phyloP scores from a whole-genome alignment of 2,329 filamentous ascomycete species.

The Fusarium longipes region DNA sequence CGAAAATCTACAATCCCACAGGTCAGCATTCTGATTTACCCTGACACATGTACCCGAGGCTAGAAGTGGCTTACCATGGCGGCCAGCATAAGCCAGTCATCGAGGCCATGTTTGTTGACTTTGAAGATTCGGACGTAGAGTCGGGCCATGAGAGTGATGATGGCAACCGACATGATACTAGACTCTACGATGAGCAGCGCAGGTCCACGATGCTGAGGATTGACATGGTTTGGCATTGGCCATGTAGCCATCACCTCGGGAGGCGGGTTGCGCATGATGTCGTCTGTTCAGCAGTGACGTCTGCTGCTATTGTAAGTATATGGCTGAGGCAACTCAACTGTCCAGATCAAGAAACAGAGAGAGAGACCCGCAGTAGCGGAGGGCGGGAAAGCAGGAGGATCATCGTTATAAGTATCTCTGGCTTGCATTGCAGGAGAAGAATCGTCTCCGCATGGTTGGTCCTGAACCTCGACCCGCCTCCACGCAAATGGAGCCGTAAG shows the following conservation, averaged over 20 bases:
- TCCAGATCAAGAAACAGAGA: conserved; percentile 47
- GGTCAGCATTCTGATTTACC: conserved; percentile 24
- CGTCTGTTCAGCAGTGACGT: background rate
- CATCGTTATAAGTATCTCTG: conserved; percentile 35
- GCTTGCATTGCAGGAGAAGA: conserved; percentile 1
- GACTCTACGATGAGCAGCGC: conserved; percentile 53
- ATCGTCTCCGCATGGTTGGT: conserved; percentile 27
- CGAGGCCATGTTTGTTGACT: conserved; percentile 50
- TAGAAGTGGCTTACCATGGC: conserved; percentile 48
- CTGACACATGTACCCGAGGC: conserved; percentile 32
- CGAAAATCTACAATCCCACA: conserved; percentile 46
- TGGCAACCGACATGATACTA: conserved; percentile 50
- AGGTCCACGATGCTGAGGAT: conserved; percentile 53
- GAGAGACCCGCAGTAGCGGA: conserved; percentile 48
- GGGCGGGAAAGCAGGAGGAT: conserved; percentile 20
- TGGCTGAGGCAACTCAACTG: conserved; percentile 5
- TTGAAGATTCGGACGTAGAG: conserved; percentile 53
- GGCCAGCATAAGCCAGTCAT: conserved; percentile 57
- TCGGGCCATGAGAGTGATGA: conserved; percentile 51
- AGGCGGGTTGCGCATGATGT: conserved; percentile 52
- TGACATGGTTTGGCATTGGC: conserved; percentile 53
- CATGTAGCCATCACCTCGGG: conserved; percentile 51
- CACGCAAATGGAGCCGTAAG: conserved; percentile 22
- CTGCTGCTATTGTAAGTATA: conserved; percentile 10
- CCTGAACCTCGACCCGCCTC: conserved; percentile 37